Percentiles rank a stretch among this genome's conserved stretches.
Evolutionary conservation across 2,329 filamentous ascomycete genomes (phyloP).

Genomic region (Talaromyces rugulosus): DNA sequence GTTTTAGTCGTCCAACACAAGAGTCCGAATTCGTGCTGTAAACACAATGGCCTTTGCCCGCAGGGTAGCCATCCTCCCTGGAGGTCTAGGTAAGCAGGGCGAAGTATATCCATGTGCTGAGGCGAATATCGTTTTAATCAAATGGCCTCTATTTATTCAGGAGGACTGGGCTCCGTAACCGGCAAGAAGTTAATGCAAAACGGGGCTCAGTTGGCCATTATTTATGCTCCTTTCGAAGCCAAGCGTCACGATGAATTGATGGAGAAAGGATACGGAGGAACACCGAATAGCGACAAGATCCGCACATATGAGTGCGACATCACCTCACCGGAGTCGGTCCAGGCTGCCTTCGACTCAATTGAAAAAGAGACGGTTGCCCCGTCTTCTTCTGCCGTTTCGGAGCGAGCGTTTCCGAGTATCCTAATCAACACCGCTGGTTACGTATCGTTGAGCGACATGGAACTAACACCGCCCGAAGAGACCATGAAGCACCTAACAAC

Average conservation of each 20-base stretch:
- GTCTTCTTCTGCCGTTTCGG: constrained; percentile 12
- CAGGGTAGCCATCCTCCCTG: background rate
- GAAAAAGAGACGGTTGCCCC: constrained; percentile 5
- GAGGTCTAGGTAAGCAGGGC: constrained; percentile 1
- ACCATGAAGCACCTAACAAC: constrained; percentile 40
- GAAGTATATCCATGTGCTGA: background rate
- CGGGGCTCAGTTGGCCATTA: constrained; percentile 41
- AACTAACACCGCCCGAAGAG: constrained; percentile 40
- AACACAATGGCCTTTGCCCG: constrained; percentile 1
- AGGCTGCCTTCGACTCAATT: background rate
- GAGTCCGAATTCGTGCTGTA: background rate
- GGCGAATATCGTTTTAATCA: background rate
- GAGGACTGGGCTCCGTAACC: constrained; percentile 41
- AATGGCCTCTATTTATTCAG: background rate
- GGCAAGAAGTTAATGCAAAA: constrained; percentile 38
- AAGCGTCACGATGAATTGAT: constrained; percentile 34
- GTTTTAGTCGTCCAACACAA: background rate
- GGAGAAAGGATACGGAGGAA: constrained; percentile 29
- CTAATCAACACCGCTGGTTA: constrained; percentile 43
- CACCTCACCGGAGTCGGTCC: background rate
- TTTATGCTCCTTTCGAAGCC: constrained; percentile 47
- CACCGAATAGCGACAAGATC: constrained; percentile 7
- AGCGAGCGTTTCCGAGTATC: constrained; percentile 34
- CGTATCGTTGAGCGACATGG: constrained; percentile 43
- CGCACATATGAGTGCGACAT: constrained; percentile 8